These are phyloP conservation scores for Calocybe cyanea DNA, from an alignment of 768 basidiomycete genomes.

Conservation along the genomic window DNA sequence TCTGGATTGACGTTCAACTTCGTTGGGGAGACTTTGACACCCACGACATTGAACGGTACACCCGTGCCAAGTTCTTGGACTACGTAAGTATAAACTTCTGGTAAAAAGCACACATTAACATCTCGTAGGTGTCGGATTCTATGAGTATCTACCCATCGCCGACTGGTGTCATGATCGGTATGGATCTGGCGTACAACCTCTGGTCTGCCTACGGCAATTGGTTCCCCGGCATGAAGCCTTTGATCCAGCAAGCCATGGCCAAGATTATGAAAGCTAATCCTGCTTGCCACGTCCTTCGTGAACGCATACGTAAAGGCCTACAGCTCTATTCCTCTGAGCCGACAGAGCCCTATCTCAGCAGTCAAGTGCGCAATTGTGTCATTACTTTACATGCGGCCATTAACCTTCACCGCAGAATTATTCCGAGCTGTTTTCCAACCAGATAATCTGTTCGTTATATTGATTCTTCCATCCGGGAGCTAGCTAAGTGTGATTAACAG, in stretches of 20 bases:
- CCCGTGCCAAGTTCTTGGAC: conserved; percentile 98
- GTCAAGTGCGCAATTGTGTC: conserved; percentile 49
- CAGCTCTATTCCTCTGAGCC: conserved; percentile 99
- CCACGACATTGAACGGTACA: conserved; percentile 98
- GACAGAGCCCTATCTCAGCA: conserved; percentile 98
- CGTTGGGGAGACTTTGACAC: conserved; percentile 99
- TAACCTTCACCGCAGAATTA: conserved; percentile 55
- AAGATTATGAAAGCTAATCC: conserved; percentile 99
- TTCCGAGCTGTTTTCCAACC: conserved; percentile 95
- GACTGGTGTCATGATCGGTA: conserved; percentile 97
- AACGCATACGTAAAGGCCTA: conserved; percentile 97
- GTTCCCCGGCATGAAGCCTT: conserved; percentile 98
- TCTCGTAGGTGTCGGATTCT: conserved; percentile 76
- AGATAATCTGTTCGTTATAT: conserved; percentile 76
- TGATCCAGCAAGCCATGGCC: conserved; percentile 98
- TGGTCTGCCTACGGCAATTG: conserved; percentile 99
- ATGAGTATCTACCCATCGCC: conserved; percentile 99
- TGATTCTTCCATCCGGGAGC: neutral
- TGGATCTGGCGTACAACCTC: conserved; percentile 97
- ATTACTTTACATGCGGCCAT: neutral
- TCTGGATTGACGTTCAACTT: conserved; percentile 95
- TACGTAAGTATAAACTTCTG: conserved; percentile 53
- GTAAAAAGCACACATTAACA: neutral
- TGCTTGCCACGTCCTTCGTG: conserved; percentile 93
- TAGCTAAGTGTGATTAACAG: conserved; percentile 25